Evolutionary conservation across 164 flowering plant species (phyloP), one percentile per base, ranked within the genome.

Genomic region (Cinnamomum micranthum): DNA sequence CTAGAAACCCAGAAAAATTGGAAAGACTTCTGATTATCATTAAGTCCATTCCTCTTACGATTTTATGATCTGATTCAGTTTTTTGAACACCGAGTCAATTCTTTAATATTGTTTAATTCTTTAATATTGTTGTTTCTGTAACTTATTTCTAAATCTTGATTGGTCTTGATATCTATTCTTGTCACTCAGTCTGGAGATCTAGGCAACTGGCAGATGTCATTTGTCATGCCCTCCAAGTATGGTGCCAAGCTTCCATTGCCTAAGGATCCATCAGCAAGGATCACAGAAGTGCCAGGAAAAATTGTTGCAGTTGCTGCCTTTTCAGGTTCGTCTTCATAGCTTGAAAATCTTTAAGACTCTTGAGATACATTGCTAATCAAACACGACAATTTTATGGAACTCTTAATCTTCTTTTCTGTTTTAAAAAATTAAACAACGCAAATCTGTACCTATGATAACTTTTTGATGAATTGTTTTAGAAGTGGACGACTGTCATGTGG

Each of bases 181-280:
- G 1, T 74, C 33, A 64, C 67, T 52, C 75, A 92, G 95, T 51
- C 79, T 51, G 82, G 77, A 78, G 85, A 81, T 79, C 75, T 87
- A 81, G 88, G 84, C 22, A 80, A 81, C 67, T 95, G 98, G 98
- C 77, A 84, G 77, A 95, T 95, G 98, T 95, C 98, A 17, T 95
- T 95, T 80, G 92, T 95, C 71, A 81, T 95, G 95, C 98, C 98
- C n/a, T 89, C 97, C 59, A 95, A 95, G 78, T 92, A 90, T 78
- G 95, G 95, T 74, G 80, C 89, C 50, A 78, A 87, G 71, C 79
- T 92, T 79, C 98, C 98, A 20, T 50, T 79, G 69, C 98, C 98
- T 35, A 88, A 86, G 75, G 93, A 92, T 81, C 80, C 91, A 51
- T 84, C 90, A 60, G 94, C 92, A 24, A 82, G 80, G 62, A 92